Evolutionary conservation across 371 early-diverging fungal species (phyloP).

Genomic region (Syncephalastrum monosporum): DNA sequence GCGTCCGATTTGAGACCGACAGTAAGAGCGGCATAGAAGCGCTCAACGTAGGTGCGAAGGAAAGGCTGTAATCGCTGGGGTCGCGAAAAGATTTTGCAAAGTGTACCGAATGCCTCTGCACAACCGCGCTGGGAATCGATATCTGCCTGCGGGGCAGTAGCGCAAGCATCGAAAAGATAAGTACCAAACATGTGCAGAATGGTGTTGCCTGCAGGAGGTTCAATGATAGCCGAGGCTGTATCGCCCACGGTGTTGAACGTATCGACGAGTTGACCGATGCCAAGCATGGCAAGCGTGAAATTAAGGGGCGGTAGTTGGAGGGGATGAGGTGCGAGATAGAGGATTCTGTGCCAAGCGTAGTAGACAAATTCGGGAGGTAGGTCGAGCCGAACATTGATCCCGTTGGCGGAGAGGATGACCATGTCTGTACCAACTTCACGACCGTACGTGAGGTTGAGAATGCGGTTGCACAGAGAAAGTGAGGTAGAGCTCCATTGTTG

Average conservation of each 20-base stretch:
- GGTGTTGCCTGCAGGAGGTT: conserved; percentile 73
- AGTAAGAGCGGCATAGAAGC: conserved; percentile 68
- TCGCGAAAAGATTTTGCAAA: conserved; percentile 72
- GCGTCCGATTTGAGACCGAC: conserved; percentile 61
- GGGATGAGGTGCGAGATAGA: conserved; percentile 68
- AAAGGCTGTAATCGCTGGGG: conserved; percentile 61
- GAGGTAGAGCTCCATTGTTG: conserved; percentile 71
- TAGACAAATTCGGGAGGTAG: conserved; percentile 61
- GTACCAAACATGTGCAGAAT: conserved; percentile 77
- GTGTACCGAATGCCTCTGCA: conserved; percentile 67
- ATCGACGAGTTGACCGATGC: conserved; percentile 65
- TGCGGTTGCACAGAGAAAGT: conserved; percentile 58
- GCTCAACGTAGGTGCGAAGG: conserved; percentile 63
- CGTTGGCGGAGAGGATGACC: conserved; percentile 53
- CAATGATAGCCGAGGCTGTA: conserved; percentile 4
- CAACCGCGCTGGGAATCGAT: conserved; percentile 56
- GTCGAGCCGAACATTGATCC: conserved; percentile 62
- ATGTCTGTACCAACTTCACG: conserved; percentile 55
- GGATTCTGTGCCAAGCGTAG: conserved; percentile 74
- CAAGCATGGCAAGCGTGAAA: conserved; percentile 66
- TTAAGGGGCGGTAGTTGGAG: conserved; percentile 59
- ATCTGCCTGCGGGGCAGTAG: conserved; percentile 27
- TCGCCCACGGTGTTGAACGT: conserved; percentile 50
- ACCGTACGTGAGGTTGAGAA: conserved; percentile 65
- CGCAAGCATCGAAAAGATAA: conserved; percentile 72